Conservation (phyloP, 2,329 filamentous ascomycete genomes). For the Plenodomus lindquistii region DNA sequence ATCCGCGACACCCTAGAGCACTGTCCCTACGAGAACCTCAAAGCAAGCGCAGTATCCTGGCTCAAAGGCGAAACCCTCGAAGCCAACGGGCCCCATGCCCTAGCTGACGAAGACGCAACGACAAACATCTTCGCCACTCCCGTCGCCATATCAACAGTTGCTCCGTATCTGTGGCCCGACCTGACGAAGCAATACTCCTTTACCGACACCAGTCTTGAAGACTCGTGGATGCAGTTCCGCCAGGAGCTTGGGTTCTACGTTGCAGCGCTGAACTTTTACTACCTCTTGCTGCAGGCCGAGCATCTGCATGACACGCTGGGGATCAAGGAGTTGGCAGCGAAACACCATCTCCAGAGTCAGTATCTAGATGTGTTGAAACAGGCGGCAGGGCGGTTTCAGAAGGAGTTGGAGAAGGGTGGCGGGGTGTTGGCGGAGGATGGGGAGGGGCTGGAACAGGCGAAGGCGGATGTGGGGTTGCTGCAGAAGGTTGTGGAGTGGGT, state of each 20-base stretch:
- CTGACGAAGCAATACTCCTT: constrained; percentile 48
- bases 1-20: constrained; percentile 60
- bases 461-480: constrained; percentile 39
- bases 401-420: constrained; percentile 40
- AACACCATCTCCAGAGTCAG: constrained; percentile 46
- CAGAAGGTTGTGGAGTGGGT: constrained; percentile 42
- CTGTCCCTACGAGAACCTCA: constrained; percentile 58
- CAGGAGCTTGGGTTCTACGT: constrained; percentile 60
- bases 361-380: constrained; percentile 51
- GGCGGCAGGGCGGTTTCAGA: constrained; percentile 40
- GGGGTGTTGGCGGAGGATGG: constrained; percentile 44
- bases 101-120: constrained; percentile 15
- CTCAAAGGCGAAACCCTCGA: constrained; percentile 63
- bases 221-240: constrained; percentile 51
- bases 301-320: constrained; percentile 53
- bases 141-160: constrained; percentile 52
- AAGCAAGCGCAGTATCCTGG: constrained; percentile 63
- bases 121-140: constrained; percentile 52
- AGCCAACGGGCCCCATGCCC: constrained; percentile 40
- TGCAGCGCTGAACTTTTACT: constrained; percentile 62
- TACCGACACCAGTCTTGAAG: constrained; percentile 22
- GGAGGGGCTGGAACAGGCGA: constrained; percentile 38
- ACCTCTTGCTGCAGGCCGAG: constrained; percentile 56
- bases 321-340: constrained; percentile 49
- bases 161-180: constrained; percentile 58